phyloP scores from a whole-genome alignment of 2,329 filamentous ascomycete species.

The Penicillium sp. region DNA sequence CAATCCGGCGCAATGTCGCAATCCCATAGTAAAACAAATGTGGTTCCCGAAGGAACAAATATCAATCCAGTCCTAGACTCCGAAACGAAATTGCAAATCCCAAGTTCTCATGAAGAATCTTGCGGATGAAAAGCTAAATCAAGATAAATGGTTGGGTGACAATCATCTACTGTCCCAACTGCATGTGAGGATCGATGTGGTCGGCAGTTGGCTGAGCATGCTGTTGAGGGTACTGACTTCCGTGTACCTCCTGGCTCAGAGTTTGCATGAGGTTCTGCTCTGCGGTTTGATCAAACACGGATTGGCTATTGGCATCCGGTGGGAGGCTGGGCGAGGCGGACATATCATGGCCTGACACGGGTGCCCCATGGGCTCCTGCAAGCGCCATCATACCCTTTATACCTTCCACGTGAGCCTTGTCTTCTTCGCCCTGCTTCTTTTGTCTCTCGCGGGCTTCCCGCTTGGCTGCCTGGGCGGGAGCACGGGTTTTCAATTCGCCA shows the following conservation, averaged over 20 bases:
- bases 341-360: constrained; percentile 36
- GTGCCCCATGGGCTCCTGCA: constrained; percentile 41
- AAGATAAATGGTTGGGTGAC: background rate
- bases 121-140: background rate
- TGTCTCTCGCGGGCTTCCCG: constrained; percentile 48
- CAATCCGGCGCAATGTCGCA: constrained; percentile 4
- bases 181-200: constrained; percentile 37
- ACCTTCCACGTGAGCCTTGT: constrained; percentile 48
- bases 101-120: background rate
- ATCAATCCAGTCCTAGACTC: constrained; percentile 8
- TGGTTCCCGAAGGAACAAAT: constrained; percentile 11
- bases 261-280: constrained; percentile 46
- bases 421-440: constrained; percentile 46
- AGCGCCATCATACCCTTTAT: constrained; percentile 49
- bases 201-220: constrained; percentile 25
- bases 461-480: constrained; percentile 60
- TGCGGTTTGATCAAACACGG: constrained; percentile 39
- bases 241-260: constrained; percentile 43
- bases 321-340: constrained; percentile 38
- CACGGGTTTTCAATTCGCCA: constrained; percentile 81
- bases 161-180: constrained; percentile 29
- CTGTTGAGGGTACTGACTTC: constrained; percentile 36
- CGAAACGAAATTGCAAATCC: constrained; percentile 4
- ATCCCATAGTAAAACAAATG: constrained; percentile 9
- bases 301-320: constrained; percentile 32